Base-by-base conservation (phyloP, 78 protist genomes). In the Polysphondylium violaceum region DNA sequence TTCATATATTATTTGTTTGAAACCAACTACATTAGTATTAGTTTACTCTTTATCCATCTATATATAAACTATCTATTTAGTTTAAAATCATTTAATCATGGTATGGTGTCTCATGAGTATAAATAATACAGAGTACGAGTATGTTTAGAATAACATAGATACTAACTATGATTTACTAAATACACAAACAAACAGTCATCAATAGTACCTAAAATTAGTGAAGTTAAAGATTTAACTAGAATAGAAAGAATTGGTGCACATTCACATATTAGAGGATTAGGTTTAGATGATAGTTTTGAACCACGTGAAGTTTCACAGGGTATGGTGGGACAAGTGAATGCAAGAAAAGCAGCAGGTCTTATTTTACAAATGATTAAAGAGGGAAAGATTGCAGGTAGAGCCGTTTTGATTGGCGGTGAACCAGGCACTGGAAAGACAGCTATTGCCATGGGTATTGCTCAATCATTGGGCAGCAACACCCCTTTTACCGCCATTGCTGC, bases 401-500 rank as follows among this genome's bases (percentile, higher is more conserved):
- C 98, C 0, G 79, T 99, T 14, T 90, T 99, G 14, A 73, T 99
- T 38, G 99, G 99, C 17, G 99, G 99, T 17, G 97, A 94, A 38
- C 99, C 99, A 0, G 99, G 99, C 38, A 97, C 99, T 7, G 99
- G 99, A 31, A 99, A 99, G 88, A 99, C 99, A 0, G 99, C 99
- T 4, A 96, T 99, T 27, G 99, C 99, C 25, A 98, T 99, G 99
- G 99, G 98, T 63, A 65, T 98, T 86, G 98, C 99, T 40, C 98
- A 96, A 76, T 94, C 98, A 31, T 94, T 99, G 31, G 99, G 99
- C 29, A 36, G 58, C 27, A 9, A 33, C 1, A 95, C 97, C 12
- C 99, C 99, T 2, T 99, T 99, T 93, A 97, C 99, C 27, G 88
- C 94, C 67, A 92, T 99, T 0, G 92, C 99, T 4, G 99, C 97